Percentiles rank a stretch among this genome's conserved stretches.
Evolutionary conservation across 73 alveolate species (phyloP).

Genomic region (Stentor coeruleus): DNA sequence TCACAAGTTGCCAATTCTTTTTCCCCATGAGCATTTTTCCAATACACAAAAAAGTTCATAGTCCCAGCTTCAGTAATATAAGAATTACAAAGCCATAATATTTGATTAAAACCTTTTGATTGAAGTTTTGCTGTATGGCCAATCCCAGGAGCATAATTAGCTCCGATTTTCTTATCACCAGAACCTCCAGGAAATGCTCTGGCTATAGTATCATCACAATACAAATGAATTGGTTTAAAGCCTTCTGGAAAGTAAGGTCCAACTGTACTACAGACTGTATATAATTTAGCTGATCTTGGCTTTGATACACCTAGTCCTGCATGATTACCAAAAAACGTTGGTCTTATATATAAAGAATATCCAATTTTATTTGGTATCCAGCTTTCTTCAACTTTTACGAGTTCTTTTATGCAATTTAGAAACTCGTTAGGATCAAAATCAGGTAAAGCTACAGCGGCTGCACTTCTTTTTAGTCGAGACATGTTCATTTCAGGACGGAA

Average conservation of each 20-base stretch:
- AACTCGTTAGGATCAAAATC: constrained; percentile 67
- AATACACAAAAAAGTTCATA: no score
- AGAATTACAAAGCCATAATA: constrained; percentile 58
- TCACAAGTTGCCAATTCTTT: no score
- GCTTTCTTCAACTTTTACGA: constrained; percentile 56
- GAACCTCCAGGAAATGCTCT: constrained; percentile 83
- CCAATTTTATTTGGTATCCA: constrained; percentile 73
- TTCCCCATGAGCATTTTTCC: no score
- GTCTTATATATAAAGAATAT: constrained; percentile 72
- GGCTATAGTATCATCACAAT: neutral
- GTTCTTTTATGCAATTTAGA: constrained; percentile 49
- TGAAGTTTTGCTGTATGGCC: constrained; percentile 49
- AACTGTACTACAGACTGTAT: constrained; percentile 65
- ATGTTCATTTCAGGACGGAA: no score
- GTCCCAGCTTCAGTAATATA: no score
- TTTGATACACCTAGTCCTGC: constrained; percentile 62
- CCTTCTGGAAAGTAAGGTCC: constrained; percentile 85
- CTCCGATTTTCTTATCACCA: constrained; percentile 64
- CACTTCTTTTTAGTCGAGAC: no score
- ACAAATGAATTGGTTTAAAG: neutral
- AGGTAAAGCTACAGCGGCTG: no score
- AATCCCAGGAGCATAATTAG: constrained; percentile 78
- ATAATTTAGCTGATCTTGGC: constrained; percentile 56
- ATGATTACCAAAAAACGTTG: constrained; percentile 76
- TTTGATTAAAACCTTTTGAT: constrained; percentile 63